These are phyloP conservation scores for Phytophthora pini DNA, from an alignment of 352 stramenopile species.

Conservation along the genomic window DNA sequence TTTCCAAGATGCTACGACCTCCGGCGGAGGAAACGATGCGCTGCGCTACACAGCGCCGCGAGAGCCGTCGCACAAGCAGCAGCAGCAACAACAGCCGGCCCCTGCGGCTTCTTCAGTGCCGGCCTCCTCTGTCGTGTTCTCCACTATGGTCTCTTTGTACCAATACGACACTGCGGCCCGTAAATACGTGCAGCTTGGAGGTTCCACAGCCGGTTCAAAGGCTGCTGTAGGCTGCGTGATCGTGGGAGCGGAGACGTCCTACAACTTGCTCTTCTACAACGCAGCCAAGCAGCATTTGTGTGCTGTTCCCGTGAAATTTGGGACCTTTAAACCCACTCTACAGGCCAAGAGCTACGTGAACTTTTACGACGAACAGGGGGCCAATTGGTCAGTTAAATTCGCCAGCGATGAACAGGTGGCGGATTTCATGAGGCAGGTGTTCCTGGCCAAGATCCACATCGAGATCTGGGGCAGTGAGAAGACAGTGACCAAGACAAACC, in stretches of 20 bases:
- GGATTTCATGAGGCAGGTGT: constrained; percentile 75
- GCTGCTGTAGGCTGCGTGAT: constrained; percentile 72
- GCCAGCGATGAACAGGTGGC: constrained; percentile 59
- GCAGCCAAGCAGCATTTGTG: constrained; percentile 72
- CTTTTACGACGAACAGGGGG: constrained; percentile 76
- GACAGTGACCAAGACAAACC: constrained; percentile 55
- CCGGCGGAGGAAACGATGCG: constrained; percentile 58
- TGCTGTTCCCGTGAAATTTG: constrained; percentile 55
- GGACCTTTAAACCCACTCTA: constrained; percentile 67
- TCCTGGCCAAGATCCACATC: constrained; percentile 80
- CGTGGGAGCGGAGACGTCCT: constrained; percentile 66
- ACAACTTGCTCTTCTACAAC: constrained; percentile 83
- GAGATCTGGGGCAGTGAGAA: constrained; percentile 79
- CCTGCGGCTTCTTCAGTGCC: constrained; percentile 24
- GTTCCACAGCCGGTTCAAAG: constrained; percentile 38
- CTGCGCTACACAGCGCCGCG: constrained; percentile 73
- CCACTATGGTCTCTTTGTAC: constrained; percentile 72
- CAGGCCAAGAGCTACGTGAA: constrained; percentile 86
- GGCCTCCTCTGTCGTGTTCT: constrained; percentile 64
- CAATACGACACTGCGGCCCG: constrained; percentile 66
- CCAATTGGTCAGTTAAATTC: constrained; percentile 85
- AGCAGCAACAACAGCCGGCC: constrained; percentile 25
- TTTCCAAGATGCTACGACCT: constrained; percentile 48
- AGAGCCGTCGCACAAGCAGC: constrained; percentile 54
- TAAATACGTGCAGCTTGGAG: constrained; percentile 68